These are phyloP conservation scores for Puccinellia tenuiflora DNA, from an alignment of 176 grass and related monocot genomes.

Conservation along the genomic window DNA sequence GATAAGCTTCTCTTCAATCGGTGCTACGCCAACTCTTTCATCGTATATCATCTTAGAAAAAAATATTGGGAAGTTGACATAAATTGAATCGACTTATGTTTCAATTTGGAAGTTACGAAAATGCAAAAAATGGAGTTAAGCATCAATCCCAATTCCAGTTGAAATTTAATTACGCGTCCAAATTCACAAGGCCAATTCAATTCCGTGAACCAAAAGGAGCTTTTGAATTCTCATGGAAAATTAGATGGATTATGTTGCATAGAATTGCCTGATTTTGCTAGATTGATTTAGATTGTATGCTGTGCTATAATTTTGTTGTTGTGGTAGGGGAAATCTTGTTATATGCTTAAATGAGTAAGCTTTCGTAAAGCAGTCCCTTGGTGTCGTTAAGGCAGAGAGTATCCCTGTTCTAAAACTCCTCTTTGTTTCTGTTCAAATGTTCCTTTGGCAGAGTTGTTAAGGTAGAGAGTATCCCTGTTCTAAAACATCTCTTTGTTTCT, in stretches of 20 bases:
- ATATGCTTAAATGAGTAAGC: not conserved
- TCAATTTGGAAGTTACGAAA: not conserved
- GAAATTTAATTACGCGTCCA: not conserved
- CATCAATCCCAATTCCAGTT: not conserved
- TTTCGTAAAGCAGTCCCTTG: not conserved
- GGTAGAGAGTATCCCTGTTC: not conserved
- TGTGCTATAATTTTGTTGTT: not conserved
- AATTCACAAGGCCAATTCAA: not conserved
- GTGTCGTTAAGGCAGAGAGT: not conserved
- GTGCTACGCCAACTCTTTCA: too few relatives aligned
- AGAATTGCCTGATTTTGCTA: not conserved
- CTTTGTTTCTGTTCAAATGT: not conserved
- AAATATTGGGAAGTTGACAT: too few relatives aligned
- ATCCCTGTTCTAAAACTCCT: constrained; percentile 1
- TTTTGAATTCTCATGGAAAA: not conserved
- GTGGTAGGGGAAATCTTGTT: not conserved
- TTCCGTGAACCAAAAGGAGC: not conserved
- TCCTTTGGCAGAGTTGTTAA: not conserved
- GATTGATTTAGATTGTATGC: not conserved
- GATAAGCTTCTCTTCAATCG: too few relatives aligned
- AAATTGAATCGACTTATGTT: not conserved
- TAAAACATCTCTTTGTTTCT: not conserved
- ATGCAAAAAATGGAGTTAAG: not conserved
- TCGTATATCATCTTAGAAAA: too few relatives aligned
- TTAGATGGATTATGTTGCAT: not conserved